phyloP scores from a whole-genome alignment of 148 eudicot species.

The Limonium bicolor region DNA sequence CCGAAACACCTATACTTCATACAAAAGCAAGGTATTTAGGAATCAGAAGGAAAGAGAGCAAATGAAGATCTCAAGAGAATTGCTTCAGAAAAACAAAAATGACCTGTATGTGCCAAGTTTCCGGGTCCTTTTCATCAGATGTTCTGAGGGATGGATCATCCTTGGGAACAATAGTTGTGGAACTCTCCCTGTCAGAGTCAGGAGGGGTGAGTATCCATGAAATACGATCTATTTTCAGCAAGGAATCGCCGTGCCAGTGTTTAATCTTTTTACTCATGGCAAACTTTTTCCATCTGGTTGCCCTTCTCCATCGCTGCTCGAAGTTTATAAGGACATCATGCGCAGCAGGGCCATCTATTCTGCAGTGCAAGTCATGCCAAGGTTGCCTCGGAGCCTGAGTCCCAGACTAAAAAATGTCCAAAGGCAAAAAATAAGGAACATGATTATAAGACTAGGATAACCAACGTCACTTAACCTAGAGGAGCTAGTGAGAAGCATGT shows the following conservation, averaged over 20 bases:
- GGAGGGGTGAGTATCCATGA: slow-evolving; percentile 93
- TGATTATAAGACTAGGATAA: too few species aligned
- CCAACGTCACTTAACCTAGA: too few species aligned
- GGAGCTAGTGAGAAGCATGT: too few species aligned
- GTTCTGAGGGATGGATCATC: slow-evolving; percentile 63
- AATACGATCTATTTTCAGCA: slow-evolving; percentile 83
- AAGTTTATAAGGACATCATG: slow-evolving; percentile 90
- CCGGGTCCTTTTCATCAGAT: slow-evolving; percentile 47
- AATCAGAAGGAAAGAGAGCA: not conserved
- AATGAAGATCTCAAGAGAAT: not conserved
- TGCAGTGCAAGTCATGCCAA: slow-evolving; percentile 96
- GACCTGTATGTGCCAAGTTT: slow-evolving; percentile 96
- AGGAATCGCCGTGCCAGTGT: slow-evolving; percentile 80
- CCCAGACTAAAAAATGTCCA: slow-evolving; percentile 37
- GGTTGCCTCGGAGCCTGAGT: slow-evolving; percentile 95
- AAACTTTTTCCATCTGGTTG: slow-evolving; percentile 77
- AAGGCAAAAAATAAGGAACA: not conserved
- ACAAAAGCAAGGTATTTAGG: not conserved
- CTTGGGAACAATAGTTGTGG: slow-evolving; percentile 24
- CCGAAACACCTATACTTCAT: slow-evolving; percentile 54
- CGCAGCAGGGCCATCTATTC: slow-evolving; percentile 93
- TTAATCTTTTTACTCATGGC: slow-evolving; percentile 49
- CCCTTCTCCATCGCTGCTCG: slow-evolving; percentile 91
- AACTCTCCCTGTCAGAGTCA: slow-evolving; percentile 17
- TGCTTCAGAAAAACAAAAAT: not conserved